A percentile compares a stretch with the other conserved stretches of the same genome.
These are phyloP conservation scores for Termitomyces sp. DNA, from an alignment of 768 basidiomycete species.

Conservation along the genomic window DNA sequence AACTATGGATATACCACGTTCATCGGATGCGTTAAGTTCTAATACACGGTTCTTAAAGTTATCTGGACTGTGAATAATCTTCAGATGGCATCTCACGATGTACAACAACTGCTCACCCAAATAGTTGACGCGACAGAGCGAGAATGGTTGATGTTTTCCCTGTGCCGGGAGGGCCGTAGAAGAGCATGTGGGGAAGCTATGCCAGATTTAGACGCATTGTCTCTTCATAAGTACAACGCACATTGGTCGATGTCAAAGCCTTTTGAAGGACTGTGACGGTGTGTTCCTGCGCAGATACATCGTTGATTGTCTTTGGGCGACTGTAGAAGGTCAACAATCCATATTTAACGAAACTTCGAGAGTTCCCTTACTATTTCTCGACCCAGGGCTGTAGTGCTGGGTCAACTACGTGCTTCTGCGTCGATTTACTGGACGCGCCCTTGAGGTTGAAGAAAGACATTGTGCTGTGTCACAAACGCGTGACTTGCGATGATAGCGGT, in stretches of 20 bases:
- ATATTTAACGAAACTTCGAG: not conserved
- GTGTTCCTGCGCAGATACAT: slow-evolving; percentile 96
- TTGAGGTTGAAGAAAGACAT: slow-evolving; percentile 68
- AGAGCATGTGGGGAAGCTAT: slow-evolving; percentile 98
- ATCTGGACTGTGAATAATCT: slow-evolving; percentile 65
- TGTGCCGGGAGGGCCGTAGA: slow-evolving; percentile 98
- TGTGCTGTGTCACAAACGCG: slow-evolving; percentile 39
- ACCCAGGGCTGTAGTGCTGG: slow-evolving; percentile 88
- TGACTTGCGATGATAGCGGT: slow-evolving; percentile 30
- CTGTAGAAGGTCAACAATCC: slow-evolving; percentile 34
- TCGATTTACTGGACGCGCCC: slow-evolving; percentile 32
- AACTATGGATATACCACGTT: slow-evolving; percentile 94
- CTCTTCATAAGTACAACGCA: slow-evolving; percentile 23
- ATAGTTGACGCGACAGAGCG: slow-evolving; percentile 88
- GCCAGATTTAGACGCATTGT: not conserved
- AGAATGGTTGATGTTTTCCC: slow-evolving; percentile 99
- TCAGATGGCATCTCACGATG: not conserved
- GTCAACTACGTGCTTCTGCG: slow-evolving; percentile 42
- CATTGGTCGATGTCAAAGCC: slow-evolving; percentile 90
- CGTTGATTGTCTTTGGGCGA: slow-evolving; percentile 96
- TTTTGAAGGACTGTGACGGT: slow-evolving; percentile 89
- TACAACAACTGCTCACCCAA: slow-evolving; percentile 58
- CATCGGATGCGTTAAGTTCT: slow-evolving; percentile 97
- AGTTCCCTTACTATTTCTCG: slow-evolving; percentile 85
- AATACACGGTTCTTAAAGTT: slow-evolving; percentile 91